These are phyloP conservation scores for Beauveria scarabaeidicola DNA, from an alignment of 2,329 filamentous ascomycete genomes.

Conservation along the genomic window DNA sequence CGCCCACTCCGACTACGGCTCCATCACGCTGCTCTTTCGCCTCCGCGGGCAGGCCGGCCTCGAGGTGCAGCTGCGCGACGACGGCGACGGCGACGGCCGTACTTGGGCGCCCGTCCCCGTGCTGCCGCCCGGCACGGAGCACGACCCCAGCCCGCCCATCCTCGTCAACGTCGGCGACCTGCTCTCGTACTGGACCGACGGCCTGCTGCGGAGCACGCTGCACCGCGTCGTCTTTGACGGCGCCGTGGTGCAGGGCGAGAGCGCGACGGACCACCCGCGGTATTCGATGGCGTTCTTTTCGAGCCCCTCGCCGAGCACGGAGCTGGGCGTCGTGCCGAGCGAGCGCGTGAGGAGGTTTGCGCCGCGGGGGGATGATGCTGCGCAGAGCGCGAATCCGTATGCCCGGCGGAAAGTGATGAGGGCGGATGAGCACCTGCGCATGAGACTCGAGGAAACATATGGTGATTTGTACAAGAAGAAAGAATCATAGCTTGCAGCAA, in stretches of 20 bases:
- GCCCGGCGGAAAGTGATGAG: constrained; percentile 49
- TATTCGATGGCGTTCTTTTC: constrained; percentile 64
- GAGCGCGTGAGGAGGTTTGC: constrained; percentile 40
- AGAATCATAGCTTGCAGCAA: constrained; percentile 6
- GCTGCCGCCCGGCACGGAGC: constrained; percentile 49
- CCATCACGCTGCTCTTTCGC: constrained; percentile 72
- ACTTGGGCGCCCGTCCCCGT: constrained; percentile 60
- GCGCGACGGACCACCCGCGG: constrained; percentile 40
- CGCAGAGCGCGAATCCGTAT: constrained; percentile 34
- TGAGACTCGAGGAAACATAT: constrained; percentile 53
- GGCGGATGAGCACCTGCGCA: constrained; percentile 54
- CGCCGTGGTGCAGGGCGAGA: constrained; percentile 33
- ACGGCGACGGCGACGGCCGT: constrained; percentile 31
- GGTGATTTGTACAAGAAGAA: constrained; percentile 42
- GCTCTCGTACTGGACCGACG: constrained; percentile 82
- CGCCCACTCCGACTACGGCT: constrained; percentile 83
- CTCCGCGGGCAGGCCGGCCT: constrained; percentile 76
- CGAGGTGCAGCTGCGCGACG: constrained; percentile 64
- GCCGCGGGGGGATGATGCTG: constrained; percentile 17
- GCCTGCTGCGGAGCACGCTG: constrained; percentile 76
- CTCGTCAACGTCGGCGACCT: constrained; percentile 68
- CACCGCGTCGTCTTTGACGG: constrained; percentile 72
- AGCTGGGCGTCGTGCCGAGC: constrained; percentile 52
- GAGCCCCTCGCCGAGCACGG: constrained; percentile 47
- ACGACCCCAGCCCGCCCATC: constrained; percentile 60